Conservation (phyloP, 1,139 yeast species). For the Debaryomyces coudertii region DNA sequence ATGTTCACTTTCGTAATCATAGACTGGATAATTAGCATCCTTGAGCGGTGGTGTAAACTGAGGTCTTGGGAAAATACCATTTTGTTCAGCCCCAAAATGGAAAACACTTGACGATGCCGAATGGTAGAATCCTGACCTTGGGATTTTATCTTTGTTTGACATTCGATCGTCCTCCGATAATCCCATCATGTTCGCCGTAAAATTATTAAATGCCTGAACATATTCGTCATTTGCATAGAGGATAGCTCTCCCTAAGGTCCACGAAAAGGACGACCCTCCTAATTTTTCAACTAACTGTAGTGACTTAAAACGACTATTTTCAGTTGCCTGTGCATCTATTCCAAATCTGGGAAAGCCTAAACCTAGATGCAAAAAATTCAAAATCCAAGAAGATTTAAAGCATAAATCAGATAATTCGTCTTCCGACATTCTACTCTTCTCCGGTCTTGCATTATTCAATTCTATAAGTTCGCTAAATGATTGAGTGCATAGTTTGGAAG, state of each 20-base stretch:
- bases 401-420: constrained; percentile 56
- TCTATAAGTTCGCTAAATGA: constrained; percentile 43
- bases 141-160: constrained; percentile 26
- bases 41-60: constrained; percentile 31
- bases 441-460: constrained; percentile 34
- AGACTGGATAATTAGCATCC: constrained; percentile 27
- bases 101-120: constrained; percentile 53
- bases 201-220: constrained; percentile 40
- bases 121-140: constrained; percentile 49
- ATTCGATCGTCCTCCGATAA: constrained; percentile 4
- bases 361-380: constrained; percentile 72
- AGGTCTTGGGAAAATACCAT: constrained; percentile 50
- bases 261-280: constrained; percentile 69
- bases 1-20: constrained; percentile 35
- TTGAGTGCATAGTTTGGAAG: constrained; percentile 50
- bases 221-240: constrained; percentile 58
- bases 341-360: constrained; percentile 68
- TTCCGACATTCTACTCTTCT: constrained; percentile 31
- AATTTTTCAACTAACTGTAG: constrained; percentile 65
- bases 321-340: constrained; percentile 36
- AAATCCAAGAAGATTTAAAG: constrained; percentile 73
- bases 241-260: constrained; percentile 85
- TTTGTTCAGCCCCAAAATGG: constrained; percentile 56
- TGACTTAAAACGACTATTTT: constrained; percentile 41
- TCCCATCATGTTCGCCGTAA: constrained; percentile 17